Evolutionary conservation across 2,329 filamentous ascomycete species (phyloP).

Genomic region (Pseudocercospora musae): DNA sequence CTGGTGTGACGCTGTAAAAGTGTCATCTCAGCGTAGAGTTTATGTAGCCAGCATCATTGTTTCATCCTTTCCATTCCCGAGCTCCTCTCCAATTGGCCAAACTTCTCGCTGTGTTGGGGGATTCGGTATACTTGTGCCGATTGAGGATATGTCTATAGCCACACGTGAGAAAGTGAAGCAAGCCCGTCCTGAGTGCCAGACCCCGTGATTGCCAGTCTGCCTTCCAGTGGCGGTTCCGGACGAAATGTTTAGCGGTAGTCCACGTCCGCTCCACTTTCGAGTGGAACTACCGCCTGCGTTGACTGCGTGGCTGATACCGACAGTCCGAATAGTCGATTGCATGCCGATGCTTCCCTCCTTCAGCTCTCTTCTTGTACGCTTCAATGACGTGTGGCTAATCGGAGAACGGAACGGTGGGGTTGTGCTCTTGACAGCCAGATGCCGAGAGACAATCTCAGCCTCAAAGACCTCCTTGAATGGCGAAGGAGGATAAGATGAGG

Average conservation of each 20-base stretch:
- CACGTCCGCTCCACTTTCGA: neutral
- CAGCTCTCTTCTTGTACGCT: conserved; percentile 9
- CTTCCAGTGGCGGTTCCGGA: neutral
- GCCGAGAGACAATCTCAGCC: neutral
- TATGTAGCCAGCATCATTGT: neutral
- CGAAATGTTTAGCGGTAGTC: neutral
- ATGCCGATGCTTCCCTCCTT: conserved; percentile 6
- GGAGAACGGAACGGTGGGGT: neutral
- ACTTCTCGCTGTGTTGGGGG: neutral
- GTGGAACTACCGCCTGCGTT: neutral
- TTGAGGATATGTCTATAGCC: neutral
- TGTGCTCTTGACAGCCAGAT: neutral
- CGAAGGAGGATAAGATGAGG: conserved; percentile 81
- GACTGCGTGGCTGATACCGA: neutral
- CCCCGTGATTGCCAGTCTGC: neutral
- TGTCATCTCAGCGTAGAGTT: neutral
- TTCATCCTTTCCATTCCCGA: neutral
- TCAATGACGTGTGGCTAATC: conserved; percentile 3
- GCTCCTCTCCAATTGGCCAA: neutral
- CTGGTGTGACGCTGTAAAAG: conserved; percentile 37
- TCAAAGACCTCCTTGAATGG: conserved; percentile 85
- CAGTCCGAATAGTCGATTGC: neutral
- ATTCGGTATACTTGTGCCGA: neutral
- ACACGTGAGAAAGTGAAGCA: neutral
- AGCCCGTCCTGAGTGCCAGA: neutral